Conservation (phyloP, 2,329 filamentous ascomycete species). For the Clonostachys sp. region DNA sequence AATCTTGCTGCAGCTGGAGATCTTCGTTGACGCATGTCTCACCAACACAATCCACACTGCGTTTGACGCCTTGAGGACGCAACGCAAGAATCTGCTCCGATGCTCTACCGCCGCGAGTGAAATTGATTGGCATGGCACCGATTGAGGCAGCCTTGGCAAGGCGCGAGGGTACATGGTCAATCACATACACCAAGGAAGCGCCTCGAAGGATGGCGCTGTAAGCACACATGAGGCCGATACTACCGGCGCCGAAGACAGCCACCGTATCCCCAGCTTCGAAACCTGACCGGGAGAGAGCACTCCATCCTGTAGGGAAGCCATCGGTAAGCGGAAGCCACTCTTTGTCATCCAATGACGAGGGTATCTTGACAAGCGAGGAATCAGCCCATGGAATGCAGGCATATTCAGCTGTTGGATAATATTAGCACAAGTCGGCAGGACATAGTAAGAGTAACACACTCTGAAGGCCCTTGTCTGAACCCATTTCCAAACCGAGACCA, state of each 20-base stretch:
- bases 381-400: conserved; percentile 43
- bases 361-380: conserved; percentile 35
- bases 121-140: conserved; percentile 56
- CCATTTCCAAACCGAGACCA: not conserved
- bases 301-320: conserved; percentile 36
- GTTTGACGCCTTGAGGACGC: conserved; percentile 8
- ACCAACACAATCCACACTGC: conserved; percentile 13
- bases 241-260: conserved; percentile 60
- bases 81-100: conserved; percentile 21
- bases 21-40: conserved; percentile 9
- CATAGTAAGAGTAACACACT: not conserved
- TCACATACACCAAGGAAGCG: conserved; percentile 55
- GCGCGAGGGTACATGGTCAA: conserved; percentile 57
- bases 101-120: conserved; percentile 15
- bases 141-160: conserved; percentile 56
- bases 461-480: conserved; percentile 3
- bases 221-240: conserved; percentile 62
- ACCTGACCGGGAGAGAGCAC: conserved; percentile 49
- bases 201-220: conserved; percentile 58
- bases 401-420: conserved; percentile 31
- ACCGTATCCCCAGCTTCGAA: conserved; percentile 58
- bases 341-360: conserved; percentile 5
- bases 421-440: not conserved
- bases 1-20: conserved; percentile 8
- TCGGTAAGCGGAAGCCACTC: conserved; percentile 1